Evolutionary conservation across 2,329 filamentous ascomycete genomes (phyloP).

Genomic region (Pseudocercospora pini-densiflorae): DNA sequence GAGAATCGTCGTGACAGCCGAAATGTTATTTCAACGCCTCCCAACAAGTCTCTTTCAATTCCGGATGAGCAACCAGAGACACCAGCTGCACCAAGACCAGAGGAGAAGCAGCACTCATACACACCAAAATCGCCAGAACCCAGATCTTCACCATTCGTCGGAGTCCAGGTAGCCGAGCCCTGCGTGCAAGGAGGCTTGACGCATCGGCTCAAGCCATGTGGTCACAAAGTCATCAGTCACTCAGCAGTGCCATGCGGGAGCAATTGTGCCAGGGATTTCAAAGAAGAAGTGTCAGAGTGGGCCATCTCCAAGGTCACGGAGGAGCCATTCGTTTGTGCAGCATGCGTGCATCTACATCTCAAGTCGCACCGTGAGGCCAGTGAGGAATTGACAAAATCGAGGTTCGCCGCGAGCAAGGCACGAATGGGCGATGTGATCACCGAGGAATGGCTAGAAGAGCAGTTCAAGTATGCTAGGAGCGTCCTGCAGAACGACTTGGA

Average conservation of each 20-base stretch:
- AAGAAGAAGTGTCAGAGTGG: slow-evolving; percentile 2
- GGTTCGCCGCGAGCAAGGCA: slow-evolving; percentile 5
- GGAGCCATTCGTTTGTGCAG: slow-evolving; percentile 24
- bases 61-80: not conserved
- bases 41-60: not conserved
- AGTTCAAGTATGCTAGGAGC: slow-evolving; percentile 13
- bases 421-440: slow-evolving; percentile 17
- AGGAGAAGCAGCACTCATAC: not conserved
- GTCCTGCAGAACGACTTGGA: slow-evolving; percentile 27
- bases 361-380: slow-evolving; percentile 23
- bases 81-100: not conserved
- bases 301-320: slow-evolving; percentile 17
- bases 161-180: slow-evolving; percentile 18
- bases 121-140: not conserved
- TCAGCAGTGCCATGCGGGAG: slow-evolving; percentile 21
- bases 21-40: not conserved
- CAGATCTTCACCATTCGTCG: not conserved
- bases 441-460: slow-evolving; percentile 16
- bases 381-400: slow-evolving; percentile 3
- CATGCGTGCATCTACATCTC: slow-evolving; percentile 24
- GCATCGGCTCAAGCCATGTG: slow-evolving; percentile 24
- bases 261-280: slow-evolving; percentile 22
- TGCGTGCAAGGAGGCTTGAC: slow-evolving; percentile 17
- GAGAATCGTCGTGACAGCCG: not conserved
- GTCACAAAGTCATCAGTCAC: slow-evolving; percentile 28